Evolutionary conservation across 2,329 filamentous ascomycete species (phyloP).

Genomic region (Aspergillus luchuensis): DNA sequence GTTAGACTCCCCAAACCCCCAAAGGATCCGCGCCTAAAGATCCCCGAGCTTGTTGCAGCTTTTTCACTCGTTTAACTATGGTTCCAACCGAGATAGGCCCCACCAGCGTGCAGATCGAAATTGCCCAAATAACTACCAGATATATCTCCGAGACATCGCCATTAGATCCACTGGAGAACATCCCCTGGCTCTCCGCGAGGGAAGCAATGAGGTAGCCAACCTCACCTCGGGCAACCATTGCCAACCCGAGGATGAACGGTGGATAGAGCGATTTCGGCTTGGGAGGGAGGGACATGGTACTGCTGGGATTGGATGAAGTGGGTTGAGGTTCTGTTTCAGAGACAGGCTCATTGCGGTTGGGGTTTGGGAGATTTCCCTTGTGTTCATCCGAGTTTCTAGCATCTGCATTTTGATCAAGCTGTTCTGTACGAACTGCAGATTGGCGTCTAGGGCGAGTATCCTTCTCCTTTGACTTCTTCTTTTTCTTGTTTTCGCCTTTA

Average conservation of each 20-base stretch:
- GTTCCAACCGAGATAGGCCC: conserved; percentile 57
- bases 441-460: no score
- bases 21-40: conserved; percentile 40
- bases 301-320: background rate
- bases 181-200: conserved; percentile 59
- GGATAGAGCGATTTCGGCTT: conserved; percentile 68
- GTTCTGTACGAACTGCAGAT: no score
- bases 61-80: conserved; percentile 50
- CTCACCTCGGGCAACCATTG: conserved; percentile 77
- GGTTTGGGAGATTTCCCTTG: no score
- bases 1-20: conserved; percentile 47
- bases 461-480: no score
- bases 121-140: conserved; percentile 58
- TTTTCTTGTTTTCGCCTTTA: no score
- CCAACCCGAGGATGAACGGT: conserved; percentile 64
- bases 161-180: conserved; percentile 39
- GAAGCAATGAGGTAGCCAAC: conserved; percentile 77
- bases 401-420: no score
- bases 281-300: conserved; percentile 24
- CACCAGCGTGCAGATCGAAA: conserved; percentile 58
- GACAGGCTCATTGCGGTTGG: background rate
- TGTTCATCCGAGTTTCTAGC: no score
- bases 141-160: conserved; percentile 50
- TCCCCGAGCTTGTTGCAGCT: conserved; percentile 36
- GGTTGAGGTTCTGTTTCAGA: no score